Base-by-base conservation (phyloP, 2,329 filamentous ascomycete genomes). In the Escovopsis sp. region DNA sequence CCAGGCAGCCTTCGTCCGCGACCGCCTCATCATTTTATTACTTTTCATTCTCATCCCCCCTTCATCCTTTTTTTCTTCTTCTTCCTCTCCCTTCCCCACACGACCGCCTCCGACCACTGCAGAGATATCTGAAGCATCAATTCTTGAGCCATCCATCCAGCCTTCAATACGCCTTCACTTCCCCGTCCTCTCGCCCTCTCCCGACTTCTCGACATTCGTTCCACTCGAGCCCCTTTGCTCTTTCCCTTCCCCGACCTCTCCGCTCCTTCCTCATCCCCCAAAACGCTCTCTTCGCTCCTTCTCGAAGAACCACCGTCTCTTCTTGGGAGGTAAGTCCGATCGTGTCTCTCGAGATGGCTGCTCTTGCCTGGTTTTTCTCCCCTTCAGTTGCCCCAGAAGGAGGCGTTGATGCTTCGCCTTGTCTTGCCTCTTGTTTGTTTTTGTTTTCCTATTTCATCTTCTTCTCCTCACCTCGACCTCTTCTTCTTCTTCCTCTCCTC, bases 401-500 rank as follows among this genome's bases (percentile, higher is more conserved):
- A 31, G 36, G 39, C 40, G 18, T 38, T 33, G 14, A 17, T 19
- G 18, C 38, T 35, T 41, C 37, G 38, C 42, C 46, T 38, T 42
- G 36, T 41, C 8, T 25, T 25, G 9, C 35, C 38, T 44, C 39
- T 44, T 40, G 41, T 38, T 51, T 47, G 41, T 53, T 25, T 25
- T 32, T 17, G 21, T 32, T 38, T 37, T 27, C 23, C 23, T 21
- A 13, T 30, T 38, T 40, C 33, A 30, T 34, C 38, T 35, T 35
- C 33, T 35, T 35, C 33, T 27, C 38, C 34, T 28, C 13, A n/a
- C 27, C 39, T 31, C 25, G 39, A 37, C 36, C 36, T 30, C 36
- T 33, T 35, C 37, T 19, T 26, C 33, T 39, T 39, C 31, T 8
- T 25, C 7, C 2, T 25, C 21, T 25, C 11, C 37, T 40, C 40